A percentile compares a stretch with the other conserved stretches of the same genome.
These are phyloP conservation scores for Hamamelis virginiana DNA, from an alignment of 164 flowering plant species.

Conservation along the genomic window DNA sequence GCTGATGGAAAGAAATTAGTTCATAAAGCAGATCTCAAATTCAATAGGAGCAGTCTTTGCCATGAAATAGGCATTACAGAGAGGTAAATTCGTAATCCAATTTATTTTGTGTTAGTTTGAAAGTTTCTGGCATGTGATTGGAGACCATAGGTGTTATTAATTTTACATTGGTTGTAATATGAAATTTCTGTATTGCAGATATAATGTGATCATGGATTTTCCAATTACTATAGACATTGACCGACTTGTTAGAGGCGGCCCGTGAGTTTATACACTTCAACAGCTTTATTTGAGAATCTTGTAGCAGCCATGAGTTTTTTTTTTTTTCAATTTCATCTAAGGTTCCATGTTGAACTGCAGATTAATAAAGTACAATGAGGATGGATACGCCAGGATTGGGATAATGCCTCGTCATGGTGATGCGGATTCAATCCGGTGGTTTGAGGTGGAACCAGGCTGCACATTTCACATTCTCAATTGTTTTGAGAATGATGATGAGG, in stretches of 20 bases:
- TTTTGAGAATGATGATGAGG: slow-evolving; percentile 65
- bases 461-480: slow-evolving; percentile 60
- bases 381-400: slow-evolving; percentile 58
- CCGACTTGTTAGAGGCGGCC: slow-evolving; percentile 53
- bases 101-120: neutral
- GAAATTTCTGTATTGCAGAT: slow-evolving; percentile 28
- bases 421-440: slow-evolving; percentile 52
- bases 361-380: slow-evolving; percentile 44
- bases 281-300: neutral
- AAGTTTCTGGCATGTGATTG: neutral
- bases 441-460: slow-evolving; percentile 46
- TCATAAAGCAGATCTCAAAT: slow-evolving; percentile 56
- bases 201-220: slow-evolving; percentile 59
- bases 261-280: slow-evolving; percentile 36
- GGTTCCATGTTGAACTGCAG: slow-evolving; percentile 22
- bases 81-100: slow-evolving; percentile 31
- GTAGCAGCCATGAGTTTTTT: neutral
- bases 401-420: slow-evolving; percentile 71
- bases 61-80: slow-evolving; percentile 69
- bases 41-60: slow-evolving; percentile 39
- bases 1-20: slow-evolving; percentile 61
- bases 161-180: neutral
- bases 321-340: neutral
- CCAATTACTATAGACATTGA: slow-evolving; percentile 46
- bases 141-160: too few species aligned